These are phyloP conservation scores for Nemania bipapillata DNA, from an alignment of 2,329 filamentous ascomycete genomes.

Conservation along the genomic window DNA sequence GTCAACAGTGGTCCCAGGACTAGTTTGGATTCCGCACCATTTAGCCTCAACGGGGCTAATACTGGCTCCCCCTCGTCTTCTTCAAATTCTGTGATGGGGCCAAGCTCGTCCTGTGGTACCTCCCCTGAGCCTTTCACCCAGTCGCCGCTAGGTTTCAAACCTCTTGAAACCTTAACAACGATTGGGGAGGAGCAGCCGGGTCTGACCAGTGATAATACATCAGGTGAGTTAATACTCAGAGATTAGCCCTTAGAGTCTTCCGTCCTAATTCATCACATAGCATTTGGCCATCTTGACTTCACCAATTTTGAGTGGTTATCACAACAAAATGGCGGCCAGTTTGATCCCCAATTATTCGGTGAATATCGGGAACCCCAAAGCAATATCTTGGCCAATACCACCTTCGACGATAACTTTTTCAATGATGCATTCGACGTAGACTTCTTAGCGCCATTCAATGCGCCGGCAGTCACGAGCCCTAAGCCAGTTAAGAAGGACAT, in stretches of 20 bases:
- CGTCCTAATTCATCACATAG: conserved; percentile 42
- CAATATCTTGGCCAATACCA: conserved; percentile 74
- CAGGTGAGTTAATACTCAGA: conserved; percentile 55
- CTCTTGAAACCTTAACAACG: conserved; percentile 69
- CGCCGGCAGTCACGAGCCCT: conserved; percentile 57
- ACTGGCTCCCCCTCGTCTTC: conserved; percentile 73
- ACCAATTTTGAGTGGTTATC: conserved; percentile 77
- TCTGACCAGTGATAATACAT: conserved; percentile 55
- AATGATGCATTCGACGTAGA: conserved; percentile 84
- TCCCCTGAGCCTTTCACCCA: conserved; percentile 80
- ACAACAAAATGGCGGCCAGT: conserved; percentile 83
- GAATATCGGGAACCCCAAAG: conserved; percentile 92
- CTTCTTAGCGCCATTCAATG: conserved; percentile 83
- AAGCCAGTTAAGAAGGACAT: conserved; percentile 68
- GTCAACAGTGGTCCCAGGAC: conserved; percentile 59
- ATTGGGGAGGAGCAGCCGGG: conserved; percentile 72
- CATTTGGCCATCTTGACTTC: conserved; percentile 58
- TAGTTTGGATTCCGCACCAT: conserved; percentile 64
- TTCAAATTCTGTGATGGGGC: conserved; percentile 67
- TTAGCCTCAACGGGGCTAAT: conserved; percentile 62
- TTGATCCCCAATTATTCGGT: conserved; percentile 90
- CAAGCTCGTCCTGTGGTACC: conserved; percentile 76
- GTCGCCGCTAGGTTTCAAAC: conserved; percentile 74
- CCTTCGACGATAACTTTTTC: conserved; percentile 76
- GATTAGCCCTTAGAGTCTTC: conserved; percentile 40